Evolutionary conservation across 139 green algal species (phyloP), one percentile per base, ranked within the genome.

Genomic region (Dunaliella sp.): DNA sequence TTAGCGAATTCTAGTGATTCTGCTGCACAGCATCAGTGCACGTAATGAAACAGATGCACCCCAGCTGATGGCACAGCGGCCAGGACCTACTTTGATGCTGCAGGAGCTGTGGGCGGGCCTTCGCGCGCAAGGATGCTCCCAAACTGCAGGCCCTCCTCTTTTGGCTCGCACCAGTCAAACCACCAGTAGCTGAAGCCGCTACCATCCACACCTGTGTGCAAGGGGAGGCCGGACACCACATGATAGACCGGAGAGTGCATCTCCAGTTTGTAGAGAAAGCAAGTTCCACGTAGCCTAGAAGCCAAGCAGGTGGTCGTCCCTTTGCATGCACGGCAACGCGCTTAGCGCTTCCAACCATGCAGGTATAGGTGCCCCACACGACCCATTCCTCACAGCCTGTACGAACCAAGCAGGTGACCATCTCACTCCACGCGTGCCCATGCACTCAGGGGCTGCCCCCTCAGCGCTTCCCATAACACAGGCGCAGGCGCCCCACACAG

Each of bases 101-200:
- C 48, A 65, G 76, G 76, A 12, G 37, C 31, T 37, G n/a, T 37
- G n/a, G 1, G n/a, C 25, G 76, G 76, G 7, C n/a, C 76, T 34
- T 81, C 76, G 30, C 76, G 76, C 31, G 76, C 76, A 2, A 81
- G n/a, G n/a, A 81, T 37, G n/a, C 28, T 38, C n/a, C 76, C 76
- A 36, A 81, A 28, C 12, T 81, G n/a, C 2, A 37, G n/a, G 76
- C 76, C 76, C 7, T 34, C 76, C 30, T 81, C 76, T 34, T 38
- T 33, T 2, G 33, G n/a, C 76, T 81, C 76, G 1, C 30, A 36
- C 76, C 76, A 81, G 76, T 81, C 76, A 81, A 81, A 81, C 76
- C 76, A 81, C 76, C 76, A 81, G 76, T 81, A 81, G n/a, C 7
- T 37, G n/a, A 28, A 37, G 31, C 76, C 76, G 1, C n/a, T 34